Conservation (phyloP, 306 rosid genomes). For the Quercus engelmannii region DNA sequence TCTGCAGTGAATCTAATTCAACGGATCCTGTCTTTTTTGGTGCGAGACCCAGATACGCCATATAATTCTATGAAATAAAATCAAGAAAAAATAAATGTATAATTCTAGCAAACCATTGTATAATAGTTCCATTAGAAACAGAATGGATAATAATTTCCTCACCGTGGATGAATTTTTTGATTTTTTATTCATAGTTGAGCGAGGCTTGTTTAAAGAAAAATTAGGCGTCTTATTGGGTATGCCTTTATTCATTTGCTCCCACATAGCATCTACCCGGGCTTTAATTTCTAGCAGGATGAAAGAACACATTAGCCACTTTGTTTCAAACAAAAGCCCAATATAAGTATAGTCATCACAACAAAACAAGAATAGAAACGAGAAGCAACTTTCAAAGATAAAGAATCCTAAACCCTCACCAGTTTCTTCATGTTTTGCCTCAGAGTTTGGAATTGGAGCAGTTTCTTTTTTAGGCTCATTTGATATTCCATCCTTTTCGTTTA, state of each 20-base stretch:
- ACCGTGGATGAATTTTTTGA: slow-evolving; percentile 68
- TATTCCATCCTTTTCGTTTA: slow-evolving; percentile 34
- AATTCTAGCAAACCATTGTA: slow-evolving; percentile 15
- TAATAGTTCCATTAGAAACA: neutral
- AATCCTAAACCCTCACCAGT: slow-evolving; percentile 39
- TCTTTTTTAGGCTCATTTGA: slow-evolving; percentile 40
- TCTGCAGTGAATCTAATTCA: slow-evolving; percentile 30
- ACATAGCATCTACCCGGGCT: slow-evolving; percentile 77
- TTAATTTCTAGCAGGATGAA: slow-evolving; percentile 50
- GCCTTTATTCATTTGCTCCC: slow-evolving; percentile 96
- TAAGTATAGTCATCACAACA: neutral
- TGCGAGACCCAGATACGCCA: slow-evolving; percentile 69
- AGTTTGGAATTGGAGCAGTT: slow-evolving; percentile 32
- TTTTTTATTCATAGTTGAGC: slow-evolving; percentile 35
- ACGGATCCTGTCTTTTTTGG: slow-evolving; percentile 51
- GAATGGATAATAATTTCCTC: slow-evolving; percentile 27
- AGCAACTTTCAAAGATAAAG: slow-evolving; percentile 1
- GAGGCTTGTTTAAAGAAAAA: slow-evolving; percentile 45
- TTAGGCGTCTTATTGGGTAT: slow-evolving; percentile 48
- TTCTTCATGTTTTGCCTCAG: slow-evolving; percentile 41
- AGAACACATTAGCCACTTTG: slow-evolving; percentile 15
- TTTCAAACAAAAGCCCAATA: slow-evolving; percentile 3
- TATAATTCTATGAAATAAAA: slow-evolving; percentile 59
- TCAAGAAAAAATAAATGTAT: slow-evolving; percentile 12
- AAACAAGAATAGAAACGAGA: slow-evolving; percentile 1